Conservation (phyloP, 208 protist genomes). For the Porcisia hertigi region DNA sequence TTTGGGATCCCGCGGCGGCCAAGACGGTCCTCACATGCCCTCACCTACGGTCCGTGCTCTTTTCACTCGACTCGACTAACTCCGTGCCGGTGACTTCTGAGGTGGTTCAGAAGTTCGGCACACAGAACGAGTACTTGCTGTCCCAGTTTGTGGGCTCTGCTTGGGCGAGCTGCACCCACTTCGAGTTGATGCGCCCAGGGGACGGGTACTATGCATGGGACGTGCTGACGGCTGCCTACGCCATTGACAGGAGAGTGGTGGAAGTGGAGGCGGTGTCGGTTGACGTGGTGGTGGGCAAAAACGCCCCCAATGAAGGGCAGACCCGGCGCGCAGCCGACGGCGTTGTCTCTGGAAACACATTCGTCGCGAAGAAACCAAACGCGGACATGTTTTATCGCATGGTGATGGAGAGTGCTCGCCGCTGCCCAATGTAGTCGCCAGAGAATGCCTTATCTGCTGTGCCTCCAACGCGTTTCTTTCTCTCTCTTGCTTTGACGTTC, state of each 20-base stretch:
- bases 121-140: slow-evolving; percentile 80
- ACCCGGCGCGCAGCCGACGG: slow-evolving; percentile 30
- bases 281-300: slow-evolving; percentile 50
- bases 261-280: slow-evolving; percentile 53
- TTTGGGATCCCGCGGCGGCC: slow-evolving; percentile 83
- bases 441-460: background rate
- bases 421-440: slow-evolving; percentile 28
- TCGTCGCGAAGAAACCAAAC: slow-evolving; percentile 60
- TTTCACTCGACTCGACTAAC: slow-evolving; percentile 89
- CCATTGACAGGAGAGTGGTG: slow-evolving; percentile 54
- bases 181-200: slow-evolving; percentile 55
- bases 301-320: slow-evolving; percentile 53
- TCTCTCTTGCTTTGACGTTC: background rate
- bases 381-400: slow-evolving; percentile 70
- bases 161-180: slow-evolving; percentile 84
- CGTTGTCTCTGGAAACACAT: slow-evolving; percentile 15
- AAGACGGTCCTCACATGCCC: slow-evolving; percentile 69
- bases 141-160: slow-evolving; percentile 82
- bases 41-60: slow-evolving; percentile 54
- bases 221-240: slow-evolving; percentile 83
- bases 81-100: slow-evolving; percentile 70
- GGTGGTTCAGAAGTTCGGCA: slow-evolving; percentile 74
- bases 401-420: slow-evolving; percentile 46
- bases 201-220: slow-evolving; percentile 92
- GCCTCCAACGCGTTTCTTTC: background rate